These are phyloP conservation scores for Termitomyces titanicus DNA, from an alignment of 768 basidiomycete species.

Conservation along the genomic window DNA sequence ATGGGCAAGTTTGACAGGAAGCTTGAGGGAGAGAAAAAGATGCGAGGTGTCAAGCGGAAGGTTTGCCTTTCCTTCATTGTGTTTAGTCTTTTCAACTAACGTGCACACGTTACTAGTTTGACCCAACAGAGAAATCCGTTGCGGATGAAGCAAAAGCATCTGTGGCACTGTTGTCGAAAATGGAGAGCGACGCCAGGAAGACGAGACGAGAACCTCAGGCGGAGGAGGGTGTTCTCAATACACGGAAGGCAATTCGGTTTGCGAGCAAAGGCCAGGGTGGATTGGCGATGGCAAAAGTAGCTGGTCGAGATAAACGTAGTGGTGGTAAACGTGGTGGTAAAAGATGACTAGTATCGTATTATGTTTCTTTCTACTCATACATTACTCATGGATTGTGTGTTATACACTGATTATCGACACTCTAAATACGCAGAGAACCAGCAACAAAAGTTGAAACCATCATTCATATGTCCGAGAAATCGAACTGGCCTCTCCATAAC, in stretches of 20 bases:
- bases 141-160: conserved; percentile 69
- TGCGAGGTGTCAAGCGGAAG: conserved; percentile 89
- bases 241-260: conserved; percentile 82
- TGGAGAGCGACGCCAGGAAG: conserved; percentile 74
- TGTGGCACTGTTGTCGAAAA: conserved; percentile 68
- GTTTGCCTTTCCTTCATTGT: conserved; percentile 34
- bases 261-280: conserved; percentile 70
- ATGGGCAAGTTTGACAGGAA: conserved; percentile 93
- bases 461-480: not conserved
- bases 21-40: conserved; percentile 89
- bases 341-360: conserved; percentile 9
- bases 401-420: not conserved
- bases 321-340: conserved; percentile 24
- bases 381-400: not conserved
- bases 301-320: conserved; percentile 26
- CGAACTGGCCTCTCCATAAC: conserved; percentile 21
- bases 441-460: not conserved
- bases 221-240: conserved; percentile 66
- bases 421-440: not conserved
- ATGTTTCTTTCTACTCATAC: not conserved
- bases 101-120: conserved; percentile 55
- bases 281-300: conserved; percentile 48
- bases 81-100: not conserved
- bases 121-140: conserved; percentile 68
- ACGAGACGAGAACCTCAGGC: conserved; percentile 41